Base-by-base conservation (phyloP, 352 stramenopile genomes). In the Phytophthora boehmeriae region DNA sequence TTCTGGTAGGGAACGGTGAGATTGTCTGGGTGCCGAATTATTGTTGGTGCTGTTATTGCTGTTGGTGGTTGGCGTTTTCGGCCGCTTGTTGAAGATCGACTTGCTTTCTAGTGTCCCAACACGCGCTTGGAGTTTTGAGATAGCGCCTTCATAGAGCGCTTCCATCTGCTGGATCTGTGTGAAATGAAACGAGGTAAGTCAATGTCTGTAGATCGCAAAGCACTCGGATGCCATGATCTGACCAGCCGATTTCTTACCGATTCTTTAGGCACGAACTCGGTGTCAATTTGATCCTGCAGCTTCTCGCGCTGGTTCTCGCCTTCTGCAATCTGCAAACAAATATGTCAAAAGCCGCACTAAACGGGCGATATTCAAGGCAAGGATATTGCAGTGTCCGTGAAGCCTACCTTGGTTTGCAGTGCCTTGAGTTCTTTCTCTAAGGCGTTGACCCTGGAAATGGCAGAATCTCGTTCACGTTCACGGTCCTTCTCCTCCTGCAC, bases 101-200 rank as follows among this genome's bases (percentile, higher is more conserved):
- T 80, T 86, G 32, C 30, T 74, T 47, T 92, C 83, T 1, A 92
- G 65, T 28, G 63, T 78, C 6, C 75, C 80, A 28, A 90, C 83
- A 22, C 83, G 78, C 13, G 73, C 60, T 36, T 92, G 83, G 16
- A 92, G 73, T 68, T 92, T 92, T 1, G 78, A 72, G 25, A 92
- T 89, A 0, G 80, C 83, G 20, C 78, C 68, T 65, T 89, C 76
- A 22, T 92, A 92, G 22, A 90, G 32, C n/a, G 51, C 41, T 53
- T 92, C 83, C 83, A 92, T 92, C 35, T 90, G 72, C 45, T 78
- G 78, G 44, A 90, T 84, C 80, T 92, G 39, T 14, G 38, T 20
- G 46, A 19, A 17, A 30, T 42, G 22, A 30, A 43, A 3, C 11
- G 47, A 5, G 19, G n/a, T 50, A 5, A 54, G 23, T 36, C 30